phyloP scores from a whole-genome alignment of 805 yeast genomes.

The Yamadazyma insecticola region DNA sequence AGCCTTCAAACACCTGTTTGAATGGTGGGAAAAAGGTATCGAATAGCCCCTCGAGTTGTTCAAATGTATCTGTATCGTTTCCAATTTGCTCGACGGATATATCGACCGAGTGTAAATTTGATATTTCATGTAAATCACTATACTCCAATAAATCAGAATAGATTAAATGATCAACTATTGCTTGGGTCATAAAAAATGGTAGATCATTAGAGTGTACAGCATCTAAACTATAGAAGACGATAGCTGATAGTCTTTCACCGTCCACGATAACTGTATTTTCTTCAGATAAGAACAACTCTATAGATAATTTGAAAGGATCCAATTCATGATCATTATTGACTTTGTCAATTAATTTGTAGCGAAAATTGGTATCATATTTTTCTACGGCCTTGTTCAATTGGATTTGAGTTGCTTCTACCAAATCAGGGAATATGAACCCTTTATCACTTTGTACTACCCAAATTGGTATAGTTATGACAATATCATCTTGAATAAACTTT shows the following conservation, averaged over 20 bases:
- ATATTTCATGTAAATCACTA: no score
- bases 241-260: constrained; percentile 33
- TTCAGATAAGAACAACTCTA: constrained; percentile 6
- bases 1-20: no score
- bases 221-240: constrained; percentile 36
- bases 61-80: no score
- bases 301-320: constrained; percentile 3
- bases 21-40: no score
- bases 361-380: constrained; percentile 2
- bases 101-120: no score
- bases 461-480: constrained; percentile 21
- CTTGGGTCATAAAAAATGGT: constrained; percentile 58
- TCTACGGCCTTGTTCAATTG: constrained; percentile 14
- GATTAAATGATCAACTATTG: constrained; percentile 27
- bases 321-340: constrained; percentile 7
- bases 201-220: constrained; percentile 53
- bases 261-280: constrained; percentile 6
- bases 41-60: no score
- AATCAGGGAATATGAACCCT: constrained; percentile 60
- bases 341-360: constrained; percentile 3
- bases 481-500: no score
- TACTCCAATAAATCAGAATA: constrained; percentile 16
- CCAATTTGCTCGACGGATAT: no score
- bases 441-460: constrained; percentile 27
- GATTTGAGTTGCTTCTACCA: constrained; percentile 44